phyloP scores from a whole-genome alignment of 306 rosid species.

The Fagus sylvatica region DNA sequence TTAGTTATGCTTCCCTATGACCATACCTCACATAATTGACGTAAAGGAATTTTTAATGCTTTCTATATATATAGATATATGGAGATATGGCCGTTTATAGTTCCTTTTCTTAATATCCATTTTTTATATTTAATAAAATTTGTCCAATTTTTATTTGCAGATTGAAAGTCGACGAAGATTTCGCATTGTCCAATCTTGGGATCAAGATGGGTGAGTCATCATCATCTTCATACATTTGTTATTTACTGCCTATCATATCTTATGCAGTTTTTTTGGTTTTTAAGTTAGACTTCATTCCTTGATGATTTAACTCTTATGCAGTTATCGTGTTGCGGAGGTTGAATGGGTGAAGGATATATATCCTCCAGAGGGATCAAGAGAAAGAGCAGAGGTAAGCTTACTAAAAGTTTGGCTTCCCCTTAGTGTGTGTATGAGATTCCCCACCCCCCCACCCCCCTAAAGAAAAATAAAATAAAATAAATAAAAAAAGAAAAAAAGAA shows the following conservation, averaged over 20 bases:
- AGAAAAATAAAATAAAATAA: no score
- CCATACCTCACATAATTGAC: not conserved
- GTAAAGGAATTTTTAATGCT: not conserved
- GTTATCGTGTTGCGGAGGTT: constrained; percentile 93
- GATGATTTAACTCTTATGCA: constrained; percentile 39
- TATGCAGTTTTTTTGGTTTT: constrained; percentile 19
- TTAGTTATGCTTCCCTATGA: not conserved
- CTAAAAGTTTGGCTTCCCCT: constrained; percentile 25
- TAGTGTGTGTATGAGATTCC: not conserved
- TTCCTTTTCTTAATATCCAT: not conserved
- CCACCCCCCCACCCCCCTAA: not conserved
- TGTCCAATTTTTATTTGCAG: constrained; percentile 42
- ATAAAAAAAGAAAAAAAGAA: no score
- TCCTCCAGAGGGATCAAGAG: constrained; percentile 73
- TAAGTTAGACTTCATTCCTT: constrained; percentile 13
- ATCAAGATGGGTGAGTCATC: constrained; percentile 87
- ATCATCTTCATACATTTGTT: not conserved
- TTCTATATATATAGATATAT: not conserved
- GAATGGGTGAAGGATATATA: constrained; percentile 77
- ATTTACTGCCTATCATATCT: constrained; percentile 12
- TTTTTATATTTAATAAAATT: not conserved
- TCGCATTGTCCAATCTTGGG: constrained; percentile 68
- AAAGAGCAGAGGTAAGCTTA: constrained; percentile 64
- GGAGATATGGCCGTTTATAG: not conserved
- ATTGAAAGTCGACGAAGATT: constrained; percentile 89